phyloP scores from a whole-genome alignment of 2,329 filamentous ascomycete species.

The Ophiostoma populinum region DNA sequence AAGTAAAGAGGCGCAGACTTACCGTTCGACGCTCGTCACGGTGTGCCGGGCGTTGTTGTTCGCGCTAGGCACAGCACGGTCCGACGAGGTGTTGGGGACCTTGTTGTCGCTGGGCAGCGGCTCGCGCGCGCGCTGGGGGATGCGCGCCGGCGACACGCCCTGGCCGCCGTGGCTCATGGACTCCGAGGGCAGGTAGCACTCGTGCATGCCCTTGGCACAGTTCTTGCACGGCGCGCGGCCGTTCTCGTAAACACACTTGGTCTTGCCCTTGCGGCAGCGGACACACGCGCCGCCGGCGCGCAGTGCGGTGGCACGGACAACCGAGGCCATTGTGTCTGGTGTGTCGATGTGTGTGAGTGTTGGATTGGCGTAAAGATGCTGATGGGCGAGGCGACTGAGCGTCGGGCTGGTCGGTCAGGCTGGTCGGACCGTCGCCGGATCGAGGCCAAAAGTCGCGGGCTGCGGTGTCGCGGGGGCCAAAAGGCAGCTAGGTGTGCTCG shows the following conservation, averaged over 20 bases:
- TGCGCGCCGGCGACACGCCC: slow-evolving; percentile 38
- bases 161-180: slow-evolving; percentile 39
- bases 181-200: slow-evolving; percentile 44
- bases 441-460: too few relatives aligned
- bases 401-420: too few relatives aligned
- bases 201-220: slow-evolving; percentile 46
- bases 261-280: slow-evolving; percentile 47
- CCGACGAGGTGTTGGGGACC: slow-evolving; percentile 24
- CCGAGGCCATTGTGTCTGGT: slow-evolving; percentile 23
- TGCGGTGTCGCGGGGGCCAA: too few relatives aligned
- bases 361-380: background rate
- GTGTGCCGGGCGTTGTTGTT: slow-evolving; percentile 29
- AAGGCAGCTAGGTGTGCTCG: too few relatives aligned
- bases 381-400: too few relatives aligned
- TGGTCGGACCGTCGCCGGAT: too few relatives aligned
- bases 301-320: slow-evolving; percentile 40
- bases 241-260: slow-evolving; percentile 46
- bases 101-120: slow-evolving; percentile 32
- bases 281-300: slow-evolving; percentile 44
- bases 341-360: background rate
- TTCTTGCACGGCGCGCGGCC: slow-evolving; percentile 45
- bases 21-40: slow-evolving; percentile 36
- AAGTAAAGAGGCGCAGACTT: slow-evolving; percentile 18
- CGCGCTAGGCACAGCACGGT: slow-evolving; percentile 26
- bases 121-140: slow-evolving; percentile 34